Percentiles rank a stretch among this genome's conserved stretches.
phyloP scores from a whole-genome alignment of 805 yeast species.

The Nakazawaea wyomingensis region DNA sequence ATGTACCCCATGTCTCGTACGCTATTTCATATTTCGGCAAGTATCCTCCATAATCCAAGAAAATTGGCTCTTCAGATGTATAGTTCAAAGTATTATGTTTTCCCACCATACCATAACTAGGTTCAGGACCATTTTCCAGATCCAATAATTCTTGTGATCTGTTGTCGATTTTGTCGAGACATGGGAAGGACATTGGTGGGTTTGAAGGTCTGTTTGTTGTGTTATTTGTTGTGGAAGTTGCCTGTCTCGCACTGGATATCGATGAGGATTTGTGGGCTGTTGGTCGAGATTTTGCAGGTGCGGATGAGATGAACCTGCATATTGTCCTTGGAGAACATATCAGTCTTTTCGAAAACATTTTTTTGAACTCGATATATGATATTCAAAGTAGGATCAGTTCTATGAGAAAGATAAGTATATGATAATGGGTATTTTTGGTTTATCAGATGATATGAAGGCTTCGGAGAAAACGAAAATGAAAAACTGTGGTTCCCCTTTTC shows the following conservation, averaged over 20 bases:
- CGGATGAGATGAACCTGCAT: slow-evolving; percentile 1
- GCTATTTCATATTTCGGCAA: slow-evolving; percentile 78
- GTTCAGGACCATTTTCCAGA: slow-evolving; percentile 73
- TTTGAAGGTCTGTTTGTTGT: slow-evolving; percentile 32
- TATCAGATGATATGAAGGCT: too few relatives aligned
- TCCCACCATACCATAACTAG: slow-evolving; percentile 66
- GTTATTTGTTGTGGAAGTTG: not conserved
- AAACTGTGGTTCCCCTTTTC: slow-evolving; percentile 1
- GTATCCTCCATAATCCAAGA: slow-evolving; percentile 77
- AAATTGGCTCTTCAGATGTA: slow-evolving; percentile 51
- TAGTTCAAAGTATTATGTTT: slow-evolving; percentile 61
- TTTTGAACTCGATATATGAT: too few relatives aligned
- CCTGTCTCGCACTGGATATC: slow-evolving; percentile 7
- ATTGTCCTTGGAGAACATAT: not conserved
- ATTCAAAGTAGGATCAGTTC: too few relatives aligned
- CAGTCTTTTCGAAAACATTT: not conserved
- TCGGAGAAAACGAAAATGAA: too few relatives aligned
- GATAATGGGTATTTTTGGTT: too few relatives aligned
- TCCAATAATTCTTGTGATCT: slow-evolving; percentile 35
- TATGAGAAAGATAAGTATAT: too few relatives aligned
- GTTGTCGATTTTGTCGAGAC: slow-evolving; percentile 71
- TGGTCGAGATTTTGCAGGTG: slow-evolving; percentile 15
- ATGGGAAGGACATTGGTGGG: slow-evolving; percentile 75
- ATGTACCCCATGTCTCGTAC: slow-evolving; percentile 85
- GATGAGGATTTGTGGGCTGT: slow-evolving; percentile 13